Evolutionary conservation across 1,284 basidiomycete genomes (phyloP).

Genomic region (Heterobasidion parviporum): DNA sequence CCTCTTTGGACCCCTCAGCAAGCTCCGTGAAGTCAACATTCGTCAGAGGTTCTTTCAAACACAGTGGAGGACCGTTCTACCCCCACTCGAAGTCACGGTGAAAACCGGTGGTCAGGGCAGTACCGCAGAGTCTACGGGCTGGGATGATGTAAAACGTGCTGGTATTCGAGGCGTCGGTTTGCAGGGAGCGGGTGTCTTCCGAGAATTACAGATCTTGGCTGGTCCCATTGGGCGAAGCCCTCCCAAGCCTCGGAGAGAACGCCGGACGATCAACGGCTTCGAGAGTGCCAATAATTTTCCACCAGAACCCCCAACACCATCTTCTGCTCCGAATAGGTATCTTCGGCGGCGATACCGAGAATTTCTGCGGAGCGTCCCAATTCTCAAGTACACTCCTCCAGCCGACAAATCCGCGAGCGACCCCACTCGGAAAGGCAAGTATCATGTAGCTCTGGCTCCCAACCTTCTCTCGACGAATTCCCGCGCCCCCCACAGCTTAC

Average conservation of each 20-base stretch:
- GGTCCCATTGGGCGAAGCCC: conserved; percentile 17
- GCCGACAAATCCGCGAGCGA: conserved; percentile 3
- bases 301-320: neutral
- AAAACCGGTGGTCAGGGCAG: neutral
- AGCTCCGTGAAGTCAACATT: conserved; percentile 63
- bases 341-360: conserved; percentile 57
- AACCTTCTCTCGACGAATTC: conserved; percentile 16
- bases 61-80: conserved; percentile 46
- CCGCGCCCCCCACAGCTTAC: conserved; percentile 12
- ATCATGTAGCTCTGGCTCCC: conserved; percentile 22
- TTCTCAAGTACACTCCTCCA: conserved; percentile 30
- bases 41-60: conserved; percentile 56
- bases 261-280: conserved; percentile 1
- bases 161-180: conserved; percentile 30
- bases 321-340: conserved; percentile 31
- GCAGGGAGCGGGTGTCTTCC: conserved; percentile 34
- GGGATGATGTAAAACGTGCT: conserved; percentile 2
- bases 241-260: conserved; percentile 9
- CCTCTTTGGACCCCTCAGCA: conserved; percentile 58
- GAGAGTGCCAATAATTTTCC: neutral
- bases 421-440: conserved; percentile 10
- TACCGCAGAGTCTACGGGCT: conserved; percentile 1
- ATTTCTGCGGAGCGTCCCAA: conserved; percentile 49
- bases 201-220: conserved; percentile 41
- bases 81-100: conserved; percentile 47